Conservation (phyloP, 495 filamentous ascomycete genomes). For the Neurospora sp. region DNA sequence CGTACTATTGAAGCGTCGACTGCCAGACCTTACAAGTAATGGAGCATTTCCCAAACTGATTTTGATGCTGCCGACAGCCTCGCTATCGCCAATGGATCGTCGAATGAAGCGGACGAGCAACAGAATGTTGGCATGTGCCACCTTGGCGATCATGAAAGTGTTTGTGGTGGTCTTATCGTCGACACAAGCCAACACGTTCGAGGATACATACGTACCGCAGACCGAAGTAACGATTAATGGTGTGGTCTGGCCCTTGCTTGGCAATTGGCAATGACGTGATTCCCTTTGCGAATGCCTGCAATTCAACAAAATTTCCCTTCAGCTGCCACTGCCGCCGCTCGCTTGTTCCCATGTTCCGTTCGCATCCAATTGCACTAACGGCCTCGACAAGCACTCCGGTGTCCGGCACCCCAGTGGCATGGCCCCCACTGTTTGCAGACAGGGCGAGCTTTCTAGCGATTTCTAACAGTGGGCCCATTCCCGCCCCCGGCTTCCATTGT, state of each 20-base stretch:
- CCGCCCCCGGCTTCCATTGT: neutral
- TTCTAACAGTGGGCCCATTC: neutral
- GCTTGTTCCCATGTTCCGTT: neutral
- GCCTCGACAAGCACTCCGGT: neutral
- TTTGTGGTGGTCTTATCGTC: neutral
- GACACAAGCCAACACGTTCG: neutral
- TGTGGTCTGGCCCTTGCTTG: neutral
- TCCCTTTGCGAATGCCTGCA: neutral
- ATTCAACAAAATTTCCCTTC: neutral
- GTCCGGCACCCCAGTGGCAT: neutral
- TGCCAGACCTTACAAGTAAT: neutral
- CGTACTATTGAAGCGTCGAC: neutral
- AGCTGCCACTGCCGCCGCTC: neutral
- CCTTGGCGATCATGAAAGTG: neutral
- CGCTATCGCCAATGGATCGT: neutral
- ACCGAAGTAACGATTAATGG: neutral
- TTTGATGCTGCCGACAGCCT: neutral
- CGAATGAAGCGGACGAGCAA: neutral
- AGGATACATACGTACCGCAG: neutral
- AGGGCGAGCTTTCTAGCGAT: neutral
- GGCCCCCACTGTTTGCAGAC: neutral
- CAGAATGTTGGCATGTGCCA: neutral
- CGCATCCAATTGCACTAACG: neutral
- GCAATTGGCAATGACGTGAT: neutral
- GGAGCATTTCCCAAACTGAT: neutral